Percentiles rank a stretch among this genome's conserved stretches.
Conservation (phyloP, 768 basidiomycete genomes). For the Pleurotus citrinopileatus region DNA sequence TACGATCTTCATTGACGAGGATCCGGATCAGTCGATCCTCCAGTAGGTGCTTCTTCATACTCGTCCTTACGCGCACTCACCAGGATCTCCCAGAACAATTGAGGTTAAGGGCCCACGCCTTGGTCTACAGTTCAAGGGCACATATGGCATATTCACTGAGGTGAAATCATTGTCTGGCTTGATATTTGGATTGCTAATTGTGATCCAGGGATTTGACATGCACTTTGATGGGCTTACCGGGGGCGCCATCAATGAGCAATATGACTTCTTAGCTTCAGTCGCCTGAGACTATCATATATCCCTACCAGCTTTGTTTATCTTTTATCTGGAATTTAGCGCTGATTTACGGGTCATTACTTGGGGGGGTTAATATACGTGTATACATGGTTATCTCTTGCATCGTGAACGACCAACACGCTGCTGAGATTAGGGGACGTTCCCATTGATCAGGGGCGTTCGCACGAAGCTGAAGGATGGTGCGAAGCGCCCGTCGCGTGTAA, state of each 20-base stretch:
- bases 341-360: no score
- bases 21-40: background rate
- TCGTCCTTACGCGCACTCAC: background rate
- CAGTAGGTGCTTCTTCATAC: background rate
- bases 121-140: background rate
- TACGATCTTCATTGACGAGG: background rate
- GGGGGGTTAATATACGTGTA: no score
- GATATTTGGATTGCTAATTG: no score
- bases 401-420: no score
- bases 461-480: background rate
- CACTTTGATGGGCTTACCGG: background rate
- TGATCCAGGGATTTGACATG: background rate
- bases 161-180: background rate
- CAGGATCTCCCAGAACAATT: background rate
- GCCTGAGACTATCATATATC: no score
- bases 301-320: background rate
- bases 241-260: background rate
- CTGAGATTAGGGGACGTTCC: background rate
- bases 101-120: background rate
- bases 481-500: background rate
- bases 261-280: background rate
- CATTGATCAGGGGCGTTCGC: background rate
- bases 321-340: background rate
- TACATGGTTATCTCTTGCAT: no score
- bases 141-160: background rate